Conservation (phyloP, 306 rosid species). For the Corylus avellana region DNA sequence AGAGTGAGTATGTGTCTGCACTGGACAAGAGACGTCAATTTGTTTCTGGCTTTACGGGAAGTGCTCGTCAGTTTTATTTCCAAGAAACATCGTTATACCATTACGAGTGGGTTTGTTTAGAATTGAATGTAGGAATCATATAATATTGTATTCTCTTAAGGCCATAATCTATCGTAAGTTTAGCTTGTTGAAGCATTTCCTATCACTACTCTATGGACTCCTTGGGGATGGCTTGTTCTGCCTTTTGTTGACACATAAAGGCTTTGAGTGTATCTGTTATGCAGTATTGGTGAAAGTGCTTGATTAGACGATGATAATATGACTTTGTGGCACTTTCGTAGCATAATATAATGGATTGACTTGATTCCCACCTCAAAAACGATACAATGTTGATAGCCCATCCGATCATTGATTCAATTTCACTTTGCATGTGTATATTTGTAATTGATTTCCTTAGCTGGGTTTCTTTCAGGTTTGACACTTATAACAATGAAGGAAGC, state of each 20-base stretch:
- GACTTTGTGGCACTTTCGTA: too few relatives aligned
- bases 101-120: background rate
- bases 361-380: background rate
- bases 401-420: background rate
- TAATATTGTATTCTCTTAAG: background rate
- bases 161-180: background rate
- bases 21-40: slow-evolving; percentile 86
- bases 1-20: slow-evolving; percentile 95
- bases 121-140: background rate
- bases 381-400: background rate
- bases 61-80: slow-evolving; percentile 69
- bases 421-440: background rate
- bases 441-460: background rate
- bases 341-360: too few relatives aligned
- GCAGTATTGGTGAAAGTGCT: background rate
- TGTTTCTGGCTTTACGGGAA: slow-evolving; percentile 94
- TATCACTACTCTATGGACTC: background rate
- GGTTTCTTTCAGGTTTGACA: slow-evolving; percentile 69
- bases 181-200: background rate
- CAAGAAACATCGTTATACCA: background rate
- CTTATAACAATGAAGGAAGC: slow-evolving; percentile 76
- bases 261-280: background rate
- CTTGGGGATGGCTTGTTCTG: background rate
- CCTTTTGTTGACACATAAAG: background rate
- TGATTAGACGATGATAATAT: too few relatives aligned